Percentiles rank a stretch among this genome's conserved stretches.
Conservation (phyloP, 805 yeast species). For the Candida berthetii region DNA sequence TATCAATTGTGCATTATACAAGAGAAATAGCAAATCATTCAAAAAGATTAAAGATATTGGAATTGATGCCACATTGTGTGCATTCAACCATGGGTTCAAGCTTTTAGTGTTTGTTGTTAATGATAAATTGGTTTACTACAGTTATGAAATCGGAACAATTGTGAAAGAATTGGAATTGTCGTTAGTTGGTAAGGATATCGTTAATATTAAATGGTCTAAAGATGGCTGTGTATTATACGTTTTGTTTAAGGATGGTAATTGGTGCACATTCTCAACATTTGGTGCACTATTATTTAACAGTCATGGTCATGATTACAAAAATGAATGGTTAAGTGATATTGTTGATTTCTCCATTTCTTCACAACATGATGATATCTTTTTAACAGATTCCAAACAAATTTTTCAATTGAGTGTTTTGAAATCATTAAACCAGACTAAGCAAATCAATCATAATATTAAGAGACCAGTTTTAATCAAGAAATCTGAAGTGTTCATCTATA, state of each 20-base stretch:
- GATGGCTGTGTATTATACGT: constrained; percentile 8
- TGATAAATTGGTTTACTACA: not conserved
- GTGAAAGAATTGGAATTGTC: not conserved
- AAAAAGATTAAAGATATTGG: not conserved
- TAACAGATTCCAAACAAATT: constrained; percentile 2
- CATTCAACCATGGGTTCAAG: not conserved
- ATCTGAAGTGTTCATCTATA: constrained; percentile 17
- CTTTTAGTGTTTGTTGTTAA: not conserved
- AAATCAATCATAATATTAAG: constrained; percentile 16
- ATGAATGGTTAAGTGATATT: constrained; percentile 8
- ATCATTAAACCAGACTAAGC: constrained; percentile 5
- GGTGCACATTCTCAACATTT: constrained; percentile 21
- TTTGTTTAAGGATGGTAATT: constrained; percentile 11
- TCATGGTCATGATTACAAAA: constrained; percentile 8
- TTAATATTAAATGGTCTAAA: constrained; percentile 5
- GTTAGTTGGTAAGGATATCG: not conserved
- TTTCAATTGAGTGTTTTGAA: constrained; percentile 2
- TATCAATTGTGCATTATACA: not conserved
- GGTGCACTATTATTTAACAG: constrained; percentile 18
- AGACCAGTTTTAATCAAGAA: constrained; percentile 16
- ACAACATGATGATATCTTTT: constrained; percentile 3
- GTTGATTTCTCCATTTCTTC: constrained; percentile 3
- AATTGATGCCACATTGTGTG: not conserved
- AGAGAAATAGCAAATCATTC: not conserved
- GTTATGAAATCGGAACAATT: not conserved